Conservation (phyloP, 805 yeast genomes). For the Teunomyces pallodes region DNA sequence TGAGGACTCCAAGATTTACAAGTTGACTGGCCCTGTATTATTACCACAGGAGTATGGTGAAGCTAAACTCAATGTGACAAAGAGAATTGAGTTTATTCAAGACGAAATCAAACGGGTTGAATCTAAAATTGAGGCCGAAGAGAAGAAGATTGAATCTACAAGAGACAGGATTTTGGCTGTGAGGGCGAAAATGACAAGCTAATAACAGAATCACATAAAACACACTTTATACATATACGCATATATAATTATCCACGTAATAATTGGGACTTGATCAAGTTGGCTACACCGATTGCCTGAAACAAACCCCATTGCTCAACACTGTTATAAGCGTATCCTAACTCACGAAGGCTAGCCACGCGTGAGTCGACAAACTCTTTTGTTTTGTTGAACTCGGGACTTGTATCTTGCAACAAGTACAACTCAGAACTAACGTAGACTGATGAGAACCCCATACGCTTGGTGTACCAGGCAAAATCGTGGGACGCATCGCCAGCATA, state of each 20-base stretch:
- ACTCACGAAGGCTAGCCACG: slow-evolving; percentile 47
- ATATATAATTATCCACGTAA: slow-evolving; percentile 48
- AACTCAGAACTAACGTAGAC: slow-evolving; percentile 75
- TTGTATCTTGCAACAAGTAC: slow-evolving; percentile 74
- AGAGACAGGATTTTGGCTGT: slow-evolving; percentile 54
- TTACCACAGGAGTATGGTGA: slow-evolving; percentile 85
- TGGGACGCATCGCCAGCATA: slow-evolving; percentile 76
- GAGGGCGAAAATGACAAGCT: slow-evolving; percentile 30
- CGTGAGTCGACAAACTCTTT: slow-evolving; percentile 60
- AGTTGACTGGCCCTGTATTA: slow-evolving; percentile 87
- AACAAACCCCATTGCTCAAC: slow-evolving; percentile 77
- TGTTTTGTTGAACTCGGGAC: slow-evolving; percentile 56
- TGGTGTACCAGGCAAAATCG: slow-evolving; percentile 92
- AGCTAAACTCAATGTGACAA: slow-evolving; percentile 79
- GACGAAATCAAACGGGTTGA: slow-evolving; percentile 78
- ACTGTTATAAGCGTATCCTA: slow-evolving; percentile 61
- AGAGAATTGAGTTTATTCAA: slow-evolving; percentile 84
- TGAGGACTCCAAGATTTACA: slow-evolving; percentile 75
- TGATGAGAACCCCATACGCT: slow-evolving; percentile 66
- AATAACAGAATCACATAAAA: not conserved
- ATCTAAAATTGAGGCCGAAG: slow-evolving; percentile 49
- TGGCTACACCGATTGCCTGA: slow-evolving; percentile 60
- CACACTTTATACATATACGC: not conserved
- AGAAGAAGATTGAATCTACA: slow-evolving; percentile 52
- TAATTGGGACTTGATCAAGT: slow-evolving; percentile 68